Conservation (phyloP, 2,329 filamentous ascomycete genomes). For the Aspergillus intermedius region DNA sequence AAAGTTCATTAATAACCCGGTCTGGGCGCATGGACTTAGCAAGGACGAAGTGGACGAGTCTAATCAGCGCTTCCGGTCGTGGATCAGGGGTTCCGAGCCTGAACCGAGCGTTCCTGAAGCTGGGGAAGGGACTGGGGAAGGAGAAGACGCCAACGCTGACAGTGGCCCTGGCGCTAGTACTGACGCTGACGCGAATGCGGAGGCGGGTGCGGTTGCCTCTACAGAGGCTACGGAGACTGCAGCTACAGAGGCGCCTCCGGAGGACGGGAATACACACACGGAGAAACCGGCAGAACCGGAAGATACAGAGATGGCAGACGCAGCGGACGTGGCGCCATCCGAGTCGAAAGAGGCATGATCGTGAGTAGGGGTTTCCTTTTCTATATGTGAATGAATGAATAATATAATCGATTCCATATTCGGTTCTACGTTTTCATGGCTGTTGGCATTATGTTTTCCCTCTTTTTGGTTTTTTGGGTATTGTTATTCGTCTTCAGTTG, state of each 20-base stretch:
- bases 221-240: conserved; percentile 10
- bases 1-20: conserved; percentile 48
- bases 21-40: conserved; percentile 45
- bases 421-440: conserved; percentile 8
- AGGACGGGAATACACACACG: neutral
- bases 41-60: conserved; percentile 45
- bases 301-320: conserved; percentile 33
- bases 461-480: neutral
- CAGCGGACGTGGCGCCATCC: conserved; percentile 10
- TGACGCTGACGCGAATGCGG: conserved; percentile 5
- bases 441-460: neutral
- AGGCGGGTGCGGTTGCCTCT: conserved; percentile 11
- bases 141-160: conserved; percentile 9
- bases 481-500: neutral
- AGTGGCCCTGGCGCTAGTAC: neutral
- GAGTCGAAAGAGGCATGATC: conserved; percentile 15
- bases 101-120: conserved; percentile 2
- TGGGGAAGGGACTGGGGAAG: neutral
- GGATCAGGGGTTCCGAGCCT: conserved; percentile 32
- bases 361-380: neutral
- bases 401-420: neutral
- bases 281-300: neutral
- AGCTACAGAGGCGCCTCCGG: conserved; percentile 8
- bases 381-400: no score
- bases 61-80: conserved; percentile 43